Evolutionary conservation across 495 filamentous ascomycete genomes (phyloP).

Genomic region (Aspergillus olivimuriae): DNA sequence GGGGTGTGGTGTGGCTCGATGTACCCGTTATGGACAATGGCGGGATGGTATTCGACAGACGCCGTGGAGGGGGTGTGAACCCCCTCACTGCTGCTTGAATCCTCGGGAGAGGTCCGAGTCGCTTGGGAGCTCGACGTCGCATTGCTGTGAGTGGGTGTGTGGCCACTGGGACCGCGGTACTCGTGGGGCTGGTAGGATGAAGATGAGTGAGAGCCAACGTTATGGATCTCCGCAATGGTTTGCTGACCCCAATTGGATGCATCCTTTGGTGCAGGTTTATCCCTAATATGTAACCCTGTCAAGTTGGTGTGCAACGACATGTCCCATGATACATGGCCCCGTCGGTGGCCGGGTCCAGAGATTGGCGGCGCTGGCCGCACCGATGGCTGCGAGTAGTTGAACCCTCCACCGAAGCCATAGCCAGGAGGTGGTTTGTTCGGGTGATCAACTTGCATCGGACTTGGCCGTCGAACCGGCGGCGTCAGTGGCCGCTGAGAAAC

Average conservation of each 20-base stretch:
- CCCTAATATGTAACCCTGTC: slow-evolving; percentile 64
- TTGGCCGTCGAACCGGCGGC: slow-evolving; percentile 56
- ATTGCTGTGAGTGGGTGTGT: slow-evolving; percentile 19
- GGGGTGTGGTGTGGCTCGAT: slow-evolving; percentile 47
- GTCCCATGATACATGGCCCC: slow-evolving; percentile 65
- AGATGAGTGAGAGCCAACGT: slow-evolving; percentile 34
- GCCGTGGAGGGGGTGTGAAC: slow-evolving; percentile 60
- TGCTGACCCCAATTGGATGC: slow-evolving; percentile 47
- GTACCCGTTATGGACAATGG: slow-evolving; percentile 59
- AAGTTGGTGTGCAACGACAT: slow-evolving; percentile 67
- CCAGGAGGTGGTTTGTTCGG: slow-evolving; percentile 30
- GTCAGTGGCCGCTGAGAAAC: slow-evolving; percentile 50
- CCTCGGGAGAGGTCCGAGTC: slow-evolving; percentile 59
- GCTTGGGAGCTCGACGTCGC: slow-evolving; percentile 24
- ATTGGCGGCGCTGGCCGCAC: slow-evolving; percentile 43
- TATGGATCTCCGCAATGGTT: slow-evolving; percentile 38
- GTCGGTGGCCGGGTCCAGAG: slow-evolving; percentile 51
- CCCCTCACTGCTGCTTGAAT: slow-evolving; percentile 66
- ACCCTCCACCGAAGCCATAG: slow-evolving; percentile 31
- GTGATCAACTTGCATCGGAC: slow-evolving; percentile 64
- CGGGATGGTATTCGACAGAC: slow-evolving; percentile 55
- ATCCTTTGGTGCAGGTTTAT: slow-evolving; percentile 47
- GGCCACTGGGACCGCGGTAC: slow-evolving; percentile 20
- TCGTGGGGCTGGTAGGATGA: slow-evolving; percentile 37
- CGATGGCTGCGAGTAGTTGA: slow-evolving; percentile 41